These are phyloP conservation scores for Fusarium sp. DNA, from an alignment of 2,329 filamentous ascomycete genomes.

Conservation along the genomic window DNA sequence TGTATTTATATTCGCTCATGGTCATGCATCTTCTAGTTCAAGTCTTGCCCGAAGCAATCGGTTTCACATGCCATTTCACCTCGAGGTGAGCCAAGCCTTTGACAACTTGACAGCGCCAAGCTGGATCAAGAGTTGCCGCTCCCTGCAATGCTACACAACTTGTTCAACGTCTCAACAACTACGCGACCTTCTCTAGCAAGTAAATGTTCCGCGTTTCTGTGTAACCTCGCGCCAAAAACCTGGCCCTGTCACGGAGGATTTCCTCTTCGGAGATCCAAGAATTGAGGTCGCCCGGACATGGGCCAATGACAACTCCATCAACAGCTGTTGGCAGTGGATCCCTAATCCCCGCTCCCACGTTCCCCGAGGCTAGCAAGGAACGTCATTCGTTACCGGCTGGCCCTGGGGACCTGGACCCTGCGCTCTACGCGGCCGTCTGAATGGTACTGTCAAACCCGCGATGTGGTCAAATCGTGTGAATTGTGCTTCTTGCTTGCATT, in stretches of 20 bases:
- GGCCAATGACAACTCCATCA: not conserved
- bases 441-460: no score
- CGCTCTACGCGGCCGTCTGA: not conserved
- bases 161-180: no score
- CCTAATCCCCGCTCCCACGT: not conserved
- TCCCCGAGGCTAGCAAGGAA: slow-evolving; percentile 12
- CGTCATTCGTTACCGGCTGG: slow-evolving; percentile 7
- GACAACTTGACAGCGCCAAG: no score
- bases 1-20: no score
- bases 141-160: no score
- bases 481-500: no score
- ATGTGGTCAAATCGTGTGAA: no score
- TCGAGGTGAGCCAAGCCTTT: no score
- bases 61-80: no score
- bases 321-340: not conserved
- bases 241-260: not conserved
- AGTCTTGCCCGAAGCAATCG: no score
- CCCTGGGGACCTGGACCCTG: slow-evolving; percentile 13
- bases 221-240: not conserved
- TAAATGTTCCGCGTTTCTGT: not conserved
- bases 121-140: no score
- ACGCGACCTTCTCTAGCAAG: not conserved
- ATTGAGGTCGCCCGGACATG: not conserved
- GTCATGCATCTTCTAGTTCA: no score
- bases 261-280: not conserved